Evolutionary conservation across 768 basidiomycete genomes (phyloP).

Genomic region (Tulasnella sp.): DNA sequence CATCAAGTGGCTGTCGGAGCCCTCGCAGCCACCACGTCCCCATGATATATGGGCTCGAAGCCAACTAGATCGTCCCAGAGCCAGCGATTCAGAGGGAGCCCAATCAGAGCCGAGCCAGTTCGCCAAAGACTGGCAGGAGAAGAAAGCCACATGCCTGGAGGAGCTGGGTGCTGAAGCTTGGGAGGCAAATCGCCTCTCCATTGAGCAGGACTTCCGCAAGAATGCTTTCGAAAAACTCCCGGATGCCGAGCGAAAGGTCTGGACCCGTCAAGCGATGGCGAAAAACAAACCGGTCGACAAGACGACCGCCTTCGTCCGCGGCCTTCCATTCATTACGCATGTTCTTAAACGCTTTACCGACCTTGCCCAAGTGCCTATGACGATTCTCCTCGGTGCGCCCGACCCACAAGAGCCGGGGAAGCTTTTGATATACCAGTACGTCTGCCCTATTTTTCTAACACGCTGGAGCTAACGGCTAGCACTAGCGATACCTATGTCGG

Average conservation of each 20-base stretch:
- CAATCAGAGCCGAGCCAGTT: no score
- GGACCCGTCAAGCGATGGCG: not conserved
- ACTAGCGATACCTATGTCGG: not conserved
- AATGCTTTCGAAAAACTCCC: not conserved
- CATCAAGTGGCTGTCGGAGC: no score
- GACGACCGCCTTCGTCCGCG: not conserved
- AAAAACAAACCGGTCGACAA: not conserved
- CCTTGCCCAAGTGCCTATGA: not conserved
- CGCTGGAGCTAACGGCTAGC: not conserved
- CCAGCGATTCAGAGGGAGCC: no score
- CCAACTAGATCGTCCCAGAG: no score
- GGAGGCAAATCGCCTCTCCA: not conserved
- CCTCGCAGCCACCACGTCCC: no score
- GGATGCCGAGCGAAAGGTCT: not conserved
- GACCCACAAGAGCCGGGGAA: not conserved
- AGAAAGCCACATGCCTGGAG: no score
- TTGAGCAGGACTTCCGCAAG: not conserved
- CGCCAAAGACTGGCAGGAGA: no score
- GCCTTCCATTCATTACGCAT: not conserved
- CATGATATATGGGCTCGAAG: no score
- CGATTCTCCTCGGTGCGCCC: not conserved
- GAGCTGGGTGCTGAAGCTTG: no score
- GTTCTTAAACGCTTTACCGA: not conserved
- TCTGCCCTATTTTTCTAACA: accelerated
- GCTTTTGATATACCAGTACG: not conserved